phyloP scores from a whole-genome alignment of 2,329 filamentous ascomycete genomes.

The Bipolaris bicolor region DNA sequence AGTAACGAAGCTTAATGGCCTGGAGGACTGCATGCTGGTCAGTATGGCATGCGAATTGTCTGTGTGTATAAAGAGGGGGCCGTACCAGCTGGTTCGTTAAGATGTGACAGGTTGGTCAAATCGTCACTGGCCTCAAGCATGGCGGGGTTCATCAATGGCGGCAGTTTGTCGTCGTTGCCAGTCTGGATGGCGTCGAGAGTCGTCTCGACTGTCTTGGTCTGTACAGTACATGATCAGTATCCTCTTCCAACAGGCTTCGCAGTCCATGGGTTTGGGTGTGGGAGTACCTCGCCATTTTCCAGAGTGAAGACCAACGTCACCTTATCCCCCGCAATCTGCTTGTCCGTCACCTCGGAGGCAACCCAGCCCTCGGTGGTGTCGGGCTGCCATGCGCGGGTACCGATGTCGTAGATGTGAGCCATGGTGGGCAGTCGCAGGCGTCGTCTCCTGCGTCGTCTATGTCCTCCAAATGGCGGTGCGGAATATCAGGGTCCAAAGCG shows the following conservation, averaged over 20 bases:
- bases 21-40: constrained; percentile 74
- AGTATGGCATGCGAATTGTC: constrained; percentile 26
- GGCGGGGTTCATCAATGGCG: constrained; percentile 95
- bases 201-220: constrained; percentile 82
- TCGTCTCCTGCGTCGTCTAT: constrained; percentile 29
- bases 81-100: constrained; percentile 96
- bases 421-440: constrained; percentile 55
- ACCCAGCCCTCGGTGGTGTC: constrained; percentile 97
- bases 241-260: neutral
- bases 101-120: constrained; percentile 93
- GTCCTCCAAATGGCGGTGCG: constrained; percentile 24
- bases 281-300: constrained; percentile 84
- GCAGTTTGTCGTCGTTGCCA: constrained; percentile 77
- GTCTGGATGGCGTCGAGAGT: constrained; percentile 76
- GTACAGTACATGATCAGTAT: constrained; percentile 28
- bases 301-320: constrained; percentile 86
- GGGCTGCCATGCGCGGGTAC: constrained; percentile 97
- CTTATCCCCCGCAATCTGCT: constrained; percentile 82
- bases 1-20: constrained; percentile 94
- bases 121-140: constrained; percentile 99
- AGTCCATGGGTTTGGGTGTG: neutral
- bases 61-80: neutral
- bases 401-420: constrained; percentile 95
- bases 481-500: constrained; percentile 36
- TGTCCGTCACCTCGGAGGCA: constrained; percentile 90